Evolutionary conservation across 169 alveolate genomes (phyloP).

Genomic region (Hepatocystis sp.): DNA sequence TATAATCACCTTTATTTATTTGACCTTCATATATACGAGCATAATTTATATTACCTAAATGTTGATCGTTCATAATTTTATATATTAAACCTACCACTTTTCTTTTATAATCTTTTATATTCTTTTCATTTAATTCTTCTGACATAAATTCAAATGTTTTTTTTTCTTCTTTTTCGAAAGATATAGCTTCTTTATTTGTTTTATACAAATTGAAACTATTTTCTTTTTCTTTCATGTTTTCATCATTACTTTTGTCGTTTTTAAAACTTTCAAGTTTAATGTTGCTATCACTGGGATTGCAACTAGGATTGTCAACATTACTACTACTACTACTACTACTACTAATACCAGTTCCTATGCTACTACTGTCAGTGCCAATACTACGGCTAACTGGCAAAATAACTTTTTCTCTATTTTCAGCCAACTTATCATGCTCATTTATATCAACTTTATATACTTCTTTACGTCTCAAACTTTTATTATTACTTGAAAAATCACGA

Average conservation of each 20-base stretch:
- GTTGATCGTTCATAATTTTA: constrained; percentile 79
- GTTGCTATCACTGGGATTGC: too few species aligned
- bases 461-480: too few species aligned
- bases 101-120: constrained; percentile 66
- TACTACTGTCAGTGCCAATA: too few species aligned
- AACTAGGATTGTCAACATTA: too few species aligned
- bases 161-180: constrained; percentile 13
- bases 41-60: constrained; percentile 83
- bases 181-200: too few species aligned
- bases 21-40: constrained; percentile 87
- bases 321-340: too few species aligned
- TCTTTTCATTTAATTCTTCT: constrained; percentile 44
- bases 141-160: constrained; percentile 5
- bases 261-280: too few species aligned
- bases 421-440: too few species aligned
- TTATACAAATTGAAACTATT: background rate
- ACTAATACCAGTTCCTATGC: too few species aligned
- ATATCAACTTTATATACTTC: too few species aligned
- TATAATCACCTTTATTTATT: constrained; percentile 81
- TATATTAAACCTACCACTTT: constrained; percentile 52
- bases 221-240: background rate
- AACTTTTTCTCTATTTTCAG: too few species aligned
- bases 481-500: background rate
- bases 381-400: too few species aligned
- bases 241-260: background rate